Conservation (phyloP, 2,329 filamentous ascomycete species). For the Aspergillus sp. region DNA sequence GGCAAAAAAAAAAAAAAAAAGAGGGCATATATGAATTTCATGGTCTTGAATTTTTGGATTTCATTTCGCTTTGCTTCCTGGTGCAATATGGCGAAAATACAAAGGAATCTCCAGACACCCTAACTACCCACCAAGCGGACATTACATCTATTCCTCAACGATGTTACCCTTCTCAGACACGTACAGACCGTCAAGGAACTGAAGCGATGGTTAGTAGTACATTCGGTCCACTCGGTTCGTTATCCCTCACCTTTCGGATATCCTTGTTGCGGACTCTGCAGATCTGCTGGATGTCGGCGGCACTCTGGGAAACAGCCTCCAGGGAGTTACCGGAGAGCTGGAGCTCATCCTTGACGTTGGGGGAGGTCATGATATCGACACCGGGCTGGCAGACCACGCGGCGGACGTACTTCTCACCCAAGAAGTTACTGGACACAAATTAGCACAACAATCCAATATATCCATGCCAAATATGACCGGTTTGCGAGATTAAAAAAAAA, state of each 20-base stretch:
- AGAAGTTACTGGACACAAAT: constrained; percentile 73
- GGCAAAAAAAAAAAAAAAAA: constrained; percentile 17
- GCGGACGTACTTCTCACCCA: constrained; percentile 99
- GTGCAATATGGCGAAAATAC: constrained; percentile 43
- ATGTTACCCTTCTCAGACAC: constrained; percentile 99
- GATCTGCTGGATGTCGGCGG: constrained; percentile 99
- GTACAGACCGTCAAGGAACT: constrained; percentile 99
- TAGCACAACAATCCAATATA: constrained; percentile 15
- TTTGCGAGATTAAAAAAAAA: neutral
- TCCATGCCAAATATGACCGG: neutral
- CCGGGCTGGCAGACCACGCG: constrained; percentile 83
- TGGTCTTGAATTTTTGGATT: constrained; percentile 32
- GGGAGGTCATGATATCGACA: constrained; percentile 86
- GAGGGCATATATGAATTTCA: constrained; percentile 26
- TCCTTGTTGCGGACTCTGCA: constrained; percentile 99
- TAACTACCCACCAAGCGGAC: constrained; percentile 32
- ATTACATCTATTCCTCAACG: constrained; percentile 56
- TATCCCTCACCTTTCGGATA: constrained; percentile 88
- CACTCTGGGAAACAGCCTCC: constrained; percentile 95
- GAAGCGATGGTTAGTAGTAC: constrained; percentile 9
- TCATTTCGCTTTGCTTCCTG: constrained; percentile 39
- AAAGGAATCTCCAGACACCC: constrained; percentile 34
- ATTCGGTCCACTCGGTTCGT: neutral
- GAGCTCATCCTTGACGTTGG: constrained; percentile 97
- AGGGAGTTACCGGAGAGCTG: constrained; percentile 90